Conservation (phyloP, 169 alveolate genomes). For the Eimeria brunetti region DNA sequence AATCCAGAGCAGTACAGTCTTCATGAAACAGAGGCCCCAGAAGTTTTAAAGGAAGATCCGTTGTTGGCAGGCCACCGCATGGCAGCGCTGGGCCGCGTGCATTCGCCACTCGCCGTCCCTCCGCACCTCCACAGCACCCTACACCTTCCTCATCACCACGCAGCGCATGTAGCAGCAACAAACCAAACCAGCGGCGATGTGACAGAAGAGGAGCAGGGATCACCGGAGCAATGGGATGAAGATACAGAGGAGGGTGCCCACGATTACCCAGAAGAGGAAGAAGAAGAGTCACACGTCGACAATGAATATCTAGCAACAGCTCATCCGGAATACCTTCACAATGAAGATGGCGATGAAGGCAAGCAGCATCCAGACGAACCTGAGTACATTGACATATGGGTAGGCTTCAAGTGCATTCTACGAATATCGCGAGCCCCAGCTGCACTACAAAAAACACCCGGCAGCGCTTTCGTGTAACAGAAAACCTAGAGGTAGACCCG, state of each 20-base stretch:
- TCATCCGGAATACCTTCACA: constrained; percentile 11
- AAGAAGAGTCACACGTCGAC: background rate
- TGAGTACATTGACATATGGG: constrained; percentile 75
- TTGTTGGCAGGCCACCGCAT: background rate
- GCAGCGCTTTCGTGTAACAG: background rate
- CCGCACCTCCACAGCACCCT: background rate
- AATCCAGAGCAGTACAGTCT: background rate
- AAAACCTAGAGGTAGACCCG: background rate
- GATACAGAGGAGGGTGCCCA: constrained; percentile 7
- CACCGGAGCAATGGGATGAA: background rate
- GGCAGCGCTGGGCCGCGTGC: background rate
- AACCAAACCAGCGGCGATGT: background rate
- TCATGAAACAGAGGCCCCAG: background rate
- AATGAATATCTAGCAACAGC: constrained; percentile 9
- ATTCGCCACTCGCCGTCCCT: background rate
- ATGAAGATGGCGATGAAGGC: constrained; percentile 14
- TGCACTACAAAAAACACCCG: background rate
- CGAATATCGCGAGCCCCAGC: background rate
- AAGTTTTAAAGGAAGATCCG: background rate
- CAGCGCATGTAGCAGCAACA: background rate
- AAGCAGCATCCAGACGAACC: constrained; percentile 78
- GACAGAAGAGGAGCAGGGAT: background rate
- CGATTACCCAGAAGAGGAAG: constrained; percentile 26
- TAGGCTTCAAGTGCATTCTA: background rate
- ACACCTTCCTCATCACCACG: constrained; percentile 11